These are phyloP conservation scores for sorghum (Sorghum bicolor) DNA, from an alignment of 176 grass and related monocot genomes.

Conservation along the genomic window DNA sequence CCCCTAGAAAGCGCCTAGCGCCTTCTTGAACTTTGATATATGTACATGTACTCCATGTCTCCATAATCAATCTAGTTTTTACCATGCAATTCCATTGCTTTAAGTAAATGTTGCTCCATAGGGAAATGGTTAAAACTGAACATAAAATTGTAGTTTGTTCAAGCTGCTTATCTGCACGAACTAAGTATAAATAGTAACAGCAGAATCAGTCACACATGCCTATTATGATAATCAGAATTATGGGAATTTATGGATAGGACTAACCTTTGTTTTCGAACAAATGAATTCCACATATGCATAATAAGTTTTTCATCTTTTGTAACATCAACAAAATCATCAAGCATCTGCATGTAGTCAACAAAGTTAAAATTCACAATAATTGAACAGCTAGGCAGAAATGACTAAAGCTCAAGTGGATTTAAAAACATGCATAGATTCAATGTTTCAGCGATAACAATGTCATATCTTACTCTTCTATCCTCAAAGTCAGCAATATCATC, in stretches of 20 bases:
- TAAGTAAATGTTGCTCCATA: not conserved
- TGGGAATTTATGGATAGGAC: not conserved
- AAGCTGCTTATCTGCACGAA: not conserved
- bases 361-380: slow-evolving; percentile 23
- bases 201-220: not conserved
- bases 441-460: slow-evolving; percentile 6
- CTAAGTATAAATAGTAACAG: slow-evolving; percentile 2
- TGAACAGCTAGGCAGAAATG: slow-evolving; percentile 9
- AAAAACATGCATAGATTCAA: slow-evolving; percentile 12
- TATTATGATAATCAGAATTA: not conserved
- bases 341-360: slow-evolving; percentile 60
- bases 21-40: not conserved
- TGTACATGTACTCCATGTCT: not conserved
- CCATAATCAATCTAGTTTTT: not conserved
- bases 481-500: slow-evolving; percentile 96
- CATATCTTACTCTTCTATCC: slow-evolving; percentile 81
- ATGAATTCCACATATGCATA: slow-evolving; percentile 99
- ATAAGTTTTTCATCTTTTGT: slow-evolving; percentile 95
- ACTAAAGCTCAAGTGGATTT: not conserved
- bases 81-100: not conserved
- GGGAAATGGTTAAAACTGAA: not conserved
- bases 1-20: too few species aligned
- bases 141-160: not conserved
- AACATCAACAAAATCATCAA: slow-evolving; percentile 99
- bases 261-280: slow-evolving; percentile 97